These are phyloP conservation scores for Microthlaspi erraticum DNA, from an alignment of 345 rosid species.

Conservation along the genomic window DNA sequence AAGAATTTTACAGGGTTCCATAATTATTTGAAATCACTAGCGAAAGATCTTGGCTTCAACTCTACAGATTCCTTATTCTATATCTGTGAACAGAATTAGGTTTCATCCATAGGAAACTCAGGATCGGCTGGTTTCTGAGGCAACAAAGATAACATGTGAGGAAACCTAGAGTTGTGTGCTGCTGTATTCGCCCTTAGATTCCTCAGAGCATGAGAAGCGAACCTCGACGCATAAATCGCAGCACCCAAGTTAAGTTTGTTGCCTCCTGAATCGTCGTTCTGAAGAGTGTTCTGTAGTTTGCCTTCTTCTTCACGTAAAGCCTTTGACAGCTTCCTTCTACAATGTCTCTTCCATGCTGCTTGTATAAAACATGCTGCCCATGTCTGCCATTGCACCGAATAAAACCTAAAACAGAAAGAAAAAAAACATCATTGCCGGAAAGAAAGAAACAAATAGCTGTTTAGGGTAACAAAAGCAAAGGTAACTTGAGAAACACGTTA, in stretches of 20 bases:
- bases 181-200: conserved; percentile 47
- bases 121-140: conserved; percentile 87
- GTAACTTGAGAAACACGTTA: conserved; percentile 22
- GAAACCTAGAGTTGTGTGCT: conserved; percentile 35
- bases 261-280: conserved; percentile 39
- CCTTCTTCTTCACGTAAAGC: conserved; percentile 46
- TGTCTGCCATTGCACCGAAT: conserved; percentile 47
- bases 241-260: conserved; percentile 53
- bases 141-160: conserved; percentile 54
- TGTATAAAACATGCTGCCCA: conserved; percentile 51
- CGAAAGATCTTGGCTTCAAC: neutral
- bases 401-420: conserved; percentile 49
- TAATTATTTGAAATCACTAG: neutral
- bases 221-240: conserved; percentile 62
- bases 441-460: neutral
- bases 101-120: conserved; percentile 46
- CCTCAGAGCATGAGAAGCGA: conserved; percentile 59
- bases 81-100: conserved; percentile 16
- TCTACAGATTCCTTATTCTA: neutral
- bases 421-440: neutral
- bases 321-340: conserved; percentile 45
- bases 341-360: conserved; percentile 50
- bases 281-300: conserved; percentile 46
- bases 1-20: no score
- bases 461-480: no score